Evolutionary conservation across 2,329 filamentous ascomycete genomes (phyloP).

Genomic region (Pseudogymnoascus sp.): DNA sequence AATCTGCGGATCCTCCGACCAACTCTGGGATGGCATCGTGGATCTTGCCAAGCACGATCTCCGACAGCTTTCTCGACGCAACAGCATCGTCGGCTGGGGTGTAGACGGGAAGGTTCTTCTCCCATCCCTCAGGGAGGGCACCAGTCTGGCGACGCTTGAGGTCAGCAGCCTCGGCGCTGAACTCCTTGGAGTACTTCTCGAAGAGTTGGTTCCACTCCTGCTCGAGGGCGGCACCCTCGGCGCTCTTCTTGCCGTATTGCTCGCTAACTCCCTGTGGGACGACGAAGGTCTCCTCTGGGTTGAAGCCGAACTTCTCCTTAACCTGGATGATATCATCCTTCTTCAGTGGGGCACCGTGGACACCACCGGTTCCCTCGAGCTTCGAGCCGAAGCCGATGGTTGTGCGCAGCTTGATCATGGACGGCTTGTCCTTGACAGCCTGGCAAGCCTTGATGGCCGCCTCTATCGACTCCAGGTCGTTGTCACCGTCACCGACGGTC

Average conservation of each 20-base stretch:
- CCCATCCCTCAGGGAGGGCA: slow-evolving; percentile 91
- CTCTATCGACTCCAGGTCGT: slow-evolving; percentile 81
- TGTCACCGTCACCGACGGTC: slow-evolving; percentile 79
- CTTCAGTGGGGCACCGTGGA: slow-evolving; percentile 95
- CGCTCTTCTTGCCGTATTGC: slow-evolving; percentile 73
- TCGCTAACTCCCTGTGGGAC: slow-evolving; percentile 96
- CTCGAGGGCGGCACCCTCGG: slow-evolving; percentile 82
- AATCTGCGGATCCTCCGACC: slow-evolving; percentile 89
- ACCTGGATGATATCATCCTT: slow-evolving; percentile 86
- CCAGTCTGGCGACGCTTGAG: slow-evolving; percentile 71
- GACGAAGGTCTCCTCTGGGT: slow-evolving; percentile 85
- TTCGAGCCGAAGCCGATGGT: slow-evolving; percentile 95
- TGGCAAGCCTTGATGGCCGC: slow-evolving; percentile 78
- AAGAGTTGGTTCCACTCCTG: slow-evolving; percentile 93
- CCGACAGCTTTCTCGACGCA: slow-evolving; percentile 92
- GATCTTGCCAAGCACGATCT: slow-evolving; percentile 85
- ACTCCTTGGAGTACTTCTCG: slow-evolving; percentile 73
- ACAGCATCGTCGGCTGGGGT: slow-evolving; percentile 76
- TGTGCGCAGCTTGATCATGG: slow-evolving; percentile 92
- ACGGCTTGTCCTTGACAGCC: slow-evolving; percentile 90
- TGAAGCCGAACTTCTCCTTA: slow-evolving; percentile 93
- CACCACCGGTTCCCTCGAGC: slow-evolving; percentile 86
- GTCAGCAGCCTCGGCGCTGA: slow-evolving; percentile 73
- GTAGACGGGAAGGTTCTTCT: slow-evolving; percentile 88
- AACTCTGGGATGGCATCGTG: slow-evolving; percentile 80